phyloP scores from a whole-genome alignment of 2,329 filamentous ascomycete genomes.

The Colletotrichum eleusines region DNA sequence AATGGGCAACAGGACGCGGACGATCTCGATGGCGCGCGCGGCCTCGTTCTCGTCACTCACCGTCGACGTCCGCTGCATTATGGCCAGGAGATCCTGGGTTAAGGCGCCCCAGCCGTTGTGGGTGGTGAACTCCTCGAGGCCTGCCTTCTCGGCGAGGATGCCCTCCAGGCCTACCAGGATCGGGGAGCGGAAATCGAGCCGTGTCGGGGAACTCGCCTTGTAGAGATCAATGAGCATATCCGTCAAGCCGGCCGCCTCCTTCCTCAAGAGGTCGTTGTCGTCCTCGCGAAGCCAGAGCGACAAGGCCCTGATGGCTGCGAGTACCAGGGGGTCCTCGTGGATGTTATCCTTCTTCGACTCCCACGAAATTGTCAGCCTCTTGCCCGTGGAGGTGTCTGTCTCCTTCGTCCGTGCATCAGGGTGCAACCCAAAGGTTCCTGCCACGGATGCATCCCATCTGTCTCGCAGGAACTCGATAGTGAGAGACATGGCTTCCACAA shows the following conservation, averaged over 20 bases:
- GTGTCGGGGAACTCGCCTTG: conserved; percentile 48
- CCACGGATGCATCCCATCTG: conserved; percentile 75
- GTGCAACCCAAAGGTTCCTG: conserved; percentile 72
- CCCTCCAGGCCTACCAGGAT: conserved; percentile 72
- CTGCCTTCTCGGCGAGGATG: conserved; percentile 60
- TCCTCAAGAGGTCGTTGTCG: conserved; percentile 69
- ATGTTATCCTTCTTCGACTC: conserved; percentile 64
- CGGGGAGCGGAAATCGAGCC: conserved; percentile 67
- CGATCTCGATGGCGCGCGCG: conserved; percentile 65
- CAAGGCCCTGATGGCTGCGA: conserved; percentile 68
- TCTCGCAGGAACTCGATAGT: conserved; percentile 76
- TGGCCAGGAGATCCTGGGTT: conserved; percentile 60
- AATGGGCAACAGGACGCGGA: conserved; percentile 66
- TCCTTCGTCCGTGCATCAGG: conserved; percentile 63
- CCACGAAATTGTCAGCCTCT: conserved; percentile 66
- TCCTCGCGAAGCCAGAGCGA: conserved; percentile 78
- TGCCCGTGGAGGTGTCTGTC: conserved; percentile 59
- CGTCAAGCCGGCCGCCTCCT: conserved; percentile 68
- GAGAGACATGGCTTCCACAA: conserved; percentile 73
- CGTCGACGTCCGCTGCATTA: conserved; percentile 53
- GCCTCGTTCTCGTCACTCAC: conserved; percentile 51
- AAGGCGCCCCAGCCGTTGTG: conserved; percentile 68
- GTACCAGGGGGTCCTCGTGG: conserved; percentile 68
- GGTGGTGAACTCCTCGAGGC: conserved; percentile 60
- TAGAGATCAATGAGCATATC: conserved; percentile 76